Base-by-base conservation (phyloP, 2,329 filamentous ascomycete species). In the Neoarthrinium moseri region DNA sequence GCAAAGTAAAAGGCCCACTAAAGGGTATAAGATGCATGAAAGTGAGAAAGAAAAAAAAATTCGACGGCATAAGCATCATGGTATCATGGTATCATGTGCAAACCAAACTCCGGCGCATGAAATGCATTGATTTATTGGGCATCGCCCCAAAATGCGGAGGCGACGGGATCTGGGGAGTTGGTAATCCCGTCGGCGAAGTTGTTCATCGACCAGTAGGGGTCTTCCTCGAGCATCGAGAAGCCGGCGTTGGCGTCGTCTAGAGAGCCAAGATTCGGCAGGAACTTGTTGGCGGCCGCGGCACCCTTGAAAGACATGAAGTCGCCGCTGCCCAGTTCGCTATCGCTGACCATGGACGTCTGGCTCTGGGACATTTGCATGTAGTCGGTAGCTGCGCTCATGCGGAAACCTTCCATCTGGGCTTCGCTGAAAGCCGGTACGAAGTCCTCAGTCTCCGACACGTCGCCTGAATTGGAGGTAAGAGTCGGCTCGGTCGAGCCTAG, bases 401-500 rank as follows among this genome's bases (percentile, higher is more conserved):
- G 67, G 50, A 76, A 76, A 38, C 74, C 70, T 50, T 77, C 76
- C 26, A 51, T 72, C 68, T 51, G 72, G 67, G 41, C 67, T 30
- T 69, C 68, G 22, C 72, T 66, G 43, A 68, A 67, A 32, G 69
- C 63, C 18, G 66, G 64, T 20, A 68, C 61, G 40, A 76, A 75
- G 53, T 86, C 83, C 50, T 86, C 83, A 5, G 81, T 80, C 59
- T 86, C 82, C 8, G 82, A 86, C 7, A 85, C 81, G 49, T 86
- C 82, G 27, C 83, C 83, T 11, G 83, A 86, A 7, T 80, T 84
- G 8, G 80, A 81, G 1, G 77, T 79, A 32, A 41, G 72, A 73
- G 58, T 78, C 71, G 50, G 80, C 77, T 56, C 84, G 61, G 39
- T 76, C 69, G 40, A 61, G 29, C 56, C 67, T 22, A 75, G 66